Evolutionary conservation across 2,329 filamentous ascomycete genomes (phyloP), one percentile per base, ranked within the genome.

Genomic region (Aaosphaeria arxii): DNA sequence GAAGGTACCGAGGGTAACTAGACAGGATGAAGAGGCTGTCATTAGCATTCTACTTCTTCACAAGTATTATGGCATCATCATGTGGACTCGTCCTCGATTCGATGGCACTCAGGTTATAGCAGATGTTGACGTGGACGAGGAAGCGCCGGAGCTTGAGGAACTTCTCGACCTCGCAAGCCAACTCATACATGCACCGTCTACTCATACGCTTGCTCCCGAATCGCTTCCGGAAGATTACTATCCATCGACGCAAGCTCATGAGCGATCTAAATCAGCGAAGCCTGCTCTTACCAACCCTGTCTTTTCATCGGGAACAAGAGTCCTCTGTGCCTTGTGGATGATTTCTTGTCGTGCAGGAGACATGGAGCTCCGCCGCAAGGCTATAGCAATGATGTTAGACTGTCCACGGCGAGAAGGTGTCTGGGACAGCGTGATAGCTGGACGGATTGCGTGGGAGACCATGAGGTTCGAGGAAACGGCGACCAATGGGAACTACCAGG

Each of bases 351-450:
- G 57, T 11, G 57, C 59, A 4, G 56, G 54, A 9, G 55, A 62
- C 3, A 42, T 49, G 1, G 44, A 47, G 2, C 43, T 65, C 5
- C 62, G 65, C 7, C 59, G 56, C 4, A 55, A 52, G 33, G 62
- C 65, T 5, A 53, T 66, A 6, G 49, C 47, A 1, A 44, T 67
- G 24, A 56, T 68, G 49, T 40, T 64, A 4, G 50, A 56, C 13
- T 58, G 61, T 43, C 63, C 66, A 3, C 46, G 65, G 5, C 54
- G 82, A 77, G 17, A 67, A 61, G 17, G 78, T 70, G 2, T 87
- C 83, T 63, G 73, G 69, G 40, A 76, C 81, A 59, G 85, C 80
- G 1, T 88, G 76, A 61, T 89, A 80, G 85, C 82, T 82, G 68
- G 64, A 0, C 49, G 56, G 24, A 55, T 69, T 29, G 66, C 62